These are phyloP conservation scores for Fusarium odoratissimum DNA, from an alignment of 2,329 filamentous ascomycete genomes.

Conservation along the genomic window DNA sequence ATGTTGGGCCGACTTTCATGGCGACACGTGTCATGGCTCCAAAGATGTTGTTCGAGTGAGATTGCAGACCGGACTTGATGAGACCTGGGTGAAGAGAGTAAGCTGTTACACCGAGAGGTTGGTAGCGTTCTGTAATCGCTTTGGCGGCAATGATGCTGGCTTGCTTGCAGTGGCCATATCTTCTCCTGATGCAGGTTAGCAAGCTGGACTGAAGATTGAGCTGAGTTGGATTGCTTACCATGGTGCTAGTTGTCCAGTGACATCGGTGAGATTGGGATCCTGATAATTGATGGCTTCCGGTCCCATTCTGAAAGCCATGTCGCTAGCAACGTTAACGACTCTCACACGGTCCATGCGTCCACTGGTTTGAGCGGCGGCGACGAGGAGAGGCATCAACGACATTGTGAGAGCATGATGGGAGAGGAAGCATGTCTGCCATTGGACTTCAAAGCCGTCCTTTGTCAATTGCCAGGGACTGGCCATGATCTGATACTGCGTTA, in stretches of 20 bases:
- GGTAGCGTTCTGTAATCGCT: conserved; percentile 37
- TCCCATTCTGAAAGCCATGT: conserved; percentile 29
- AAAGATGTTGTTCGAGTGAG: conserved; percentile 20
- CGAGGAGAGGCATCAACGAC: conserved; percentile 28
- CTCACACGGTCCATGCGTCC: conserved; percentile 31
- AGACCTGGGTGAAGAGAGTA: conserved; percentile 43
- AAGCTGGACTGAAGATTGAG: accelerated
- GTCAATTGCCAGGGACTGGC: conserved; percentile 35
- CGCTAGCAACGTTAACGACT: conserved; percentile 43
- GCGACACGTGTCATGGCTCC: conserved; percentile 26
- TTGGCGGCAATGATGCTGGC: conserved; percentile 36
- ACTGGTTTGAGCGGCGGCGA: conserved; percentile 21
- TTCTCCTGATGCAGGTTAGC: conserved; percentile 5
- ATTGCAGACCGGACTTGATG: conserved; percentile 37
- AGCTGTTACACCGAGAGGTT: conserved; percentile 34
- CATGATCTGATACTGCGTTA: conserved; percentile 42
- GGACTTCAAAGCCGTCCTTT: conserved; percentile 35
- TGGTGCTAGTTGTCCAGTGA: conserved; percentile 26
- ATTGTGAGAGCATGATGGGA: conserved; percentile 37
- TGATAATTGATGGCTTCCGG: conserved; percentile 37
- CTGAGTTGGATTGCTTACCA: neutral
- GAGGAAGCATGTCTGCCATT: conserved; percentile 41
- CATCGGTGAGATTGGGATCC: conserved; percentile 37
- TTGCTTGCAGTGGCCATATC: conserved; percentile 41
- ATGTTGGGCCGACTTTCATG: conserved; percentile 24